These are phyloP conservation scores for Diplosphaera chodatii DNA, from an alignment of 139 green algal species.

Conservation along the genomic window DNA sequence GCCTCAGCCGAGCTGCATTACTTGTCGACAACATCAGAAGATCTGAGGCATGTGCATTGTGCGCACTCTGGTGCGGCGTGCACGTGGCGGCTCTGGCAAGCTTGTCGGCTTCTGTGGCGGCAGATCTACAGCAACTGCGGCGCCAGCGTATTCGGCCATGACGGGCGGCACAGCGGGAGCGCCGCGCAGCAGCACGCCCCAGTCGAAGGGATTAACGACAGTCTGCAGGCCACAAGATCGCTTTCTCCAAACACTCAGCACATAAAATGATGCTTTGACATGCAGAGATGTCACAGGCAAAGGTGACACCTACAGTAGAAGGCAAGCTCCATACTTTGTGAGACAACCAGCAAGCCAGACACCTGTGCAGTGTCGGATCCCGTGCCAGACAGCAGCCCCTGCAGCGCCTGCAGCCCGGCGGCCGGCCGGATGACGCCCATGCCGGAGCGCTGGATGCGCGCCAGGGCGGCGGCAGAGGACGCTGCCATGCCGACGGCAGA, in stretches of 20 bases:
- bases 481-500: slow-evolving; percentile 73
- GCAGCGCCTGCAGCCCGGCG: slow-evolving; percentile 26
- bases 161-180: neutral
- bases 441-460: slow-evolving; percentile 61
- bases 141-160: neutral
- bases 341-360: no score
- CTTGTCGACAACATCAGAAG: no score
- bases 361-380: neutral
- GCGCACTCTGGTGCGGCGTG: no score
- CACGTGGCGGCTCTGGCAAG: neutral
- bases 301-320: no score
- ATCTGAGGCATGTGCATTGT: no score
- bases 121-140: neutral
- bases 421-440: slow-evolving; percentile 44
- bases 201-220: slow-evolving; percentile 10
- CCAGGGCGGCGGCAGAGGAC: slow-evolving; percentile 31
- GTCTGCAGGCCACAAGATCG: no score
- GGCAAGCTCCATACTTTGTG: no score
- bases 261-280: no score
- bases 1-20: no score
- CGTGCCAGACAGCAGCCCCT: slow-evolving; percentile 11
- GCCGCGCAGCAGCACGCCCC: neutral
- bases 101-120: neutral
- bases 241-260: no score
- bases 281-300: no score